Percentiles rank a stretch among this genome's conserved stretches.
These are phyloP conservation scores for Epithemia pelagica DNA, from an alignment of 108 stramenopile species.

Conservation along the genomic window DNA sequence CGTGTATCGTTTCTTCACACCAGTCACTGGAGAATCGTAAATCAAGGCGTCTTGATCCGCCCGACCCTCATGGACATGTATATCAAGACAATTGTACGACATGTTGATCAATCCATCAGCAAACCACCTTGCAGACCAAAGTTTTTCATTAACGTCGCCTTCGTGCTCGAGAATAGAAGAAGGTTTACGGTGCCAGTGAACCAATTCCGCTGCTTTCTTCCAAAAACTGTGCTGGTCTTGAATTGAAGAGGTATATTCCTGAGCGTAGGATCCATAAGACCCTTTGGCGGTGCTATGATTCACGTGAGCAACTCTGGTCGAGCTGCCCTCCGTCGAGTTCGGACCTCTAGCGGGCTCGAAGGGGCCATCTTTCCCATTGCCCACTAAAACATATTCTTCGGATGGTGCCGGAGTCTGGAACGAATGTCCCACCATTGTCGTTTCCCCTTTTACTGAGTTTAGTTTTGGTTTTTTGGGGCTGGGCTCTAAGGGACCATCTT, in stretches of 20 bases:
- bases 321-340: too few relatives aligned
- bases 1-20: conserved; percentile 25
- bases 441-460: too few relatives aligned
- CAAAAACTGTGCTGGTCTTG: conserved; percentile 30
- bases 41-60: conserved; percentile 53
- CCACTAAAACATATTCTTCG: too few relatives aligned
- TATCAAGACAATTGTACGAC: conserved; percentile 65
- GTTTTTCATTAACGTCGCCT: conserved; percentile 7
- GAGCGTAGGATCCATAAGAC: conserved; percentile 22
- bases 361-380: too few relatives aligned
- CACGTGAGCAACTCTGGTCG: too few relatives aligned
- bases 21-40: conserved; percentile 55
- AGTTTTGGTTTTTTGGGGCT: too few relatives aligned
- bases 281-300: conserved; percentile 11
- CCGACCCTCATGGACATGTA: conserved; percentile 44
- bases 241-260: conserved; percentile 26
- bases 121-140: conserved; percentile 30
- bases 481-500: too few relatives aligned
- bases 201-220: conserved; percentile 17
- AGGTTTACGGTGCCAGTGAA: conserved; percentile 31
- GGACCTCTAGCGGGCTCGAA: too few relatives aligned
- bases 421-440: too few relatives aligned
- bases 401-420: too few relatives aligned
- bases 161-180: conserved; percentile 13
- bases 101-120: conserved; percentile 52